Evolutionary conservation across 1,284 basidiomycete species (phyloP).

Genomic region (Meira miltonrushii): DNA sequence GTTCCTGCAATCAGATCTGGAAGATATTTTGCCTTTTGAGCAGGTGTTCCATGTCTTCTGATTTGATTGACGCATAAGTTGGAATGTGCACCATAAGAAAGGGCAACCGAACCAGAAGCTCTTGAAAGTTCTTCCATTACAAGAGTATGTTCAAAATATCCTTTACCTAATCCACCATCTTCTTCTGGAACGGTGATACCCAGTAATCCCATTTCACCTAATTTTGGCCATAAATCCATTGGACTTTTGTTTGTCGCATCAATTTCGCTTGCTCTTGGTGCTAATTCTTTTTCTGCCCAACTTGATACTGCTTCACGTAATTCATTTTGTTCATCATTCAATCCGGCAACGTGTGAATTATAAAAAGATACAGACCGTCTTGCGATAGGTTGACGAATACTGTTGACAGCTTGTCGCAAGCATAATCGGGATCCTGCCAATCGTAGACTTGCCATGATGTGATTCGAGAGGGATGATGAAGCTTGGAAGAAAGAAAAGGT

Average conservation of each 20-base stretch:
- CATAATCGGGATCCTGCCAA: no score
- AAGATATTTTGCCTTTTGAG: slow-evolving; percentile 81
- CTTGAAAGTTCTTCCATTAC: slow-evolving; percentile 65
- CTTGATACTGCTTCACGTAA: slow-evolving; percentile 30
- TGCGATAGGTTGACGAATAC: no score
- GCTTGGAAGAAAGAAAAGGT: no score
- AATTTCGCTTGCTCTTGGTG: slow-evolving; percentile 25
- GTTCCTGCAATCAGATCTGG: slow-evolving; percentile 73
- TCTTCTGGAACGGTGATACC: slow-evolving; percentile 42
- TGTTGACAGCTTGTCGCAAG: no score
- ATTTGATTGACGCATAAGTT: slow-evolving; percentile 60
- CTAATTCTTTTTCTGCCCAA: slow-evolving; percentile 28
- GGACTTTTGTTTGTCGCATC: slow-evolving; percentile 32
- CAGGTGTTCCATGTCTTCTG: slow-evolving; percentile 75
- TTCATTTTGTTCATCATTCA: slow-evolving; percentile 28
- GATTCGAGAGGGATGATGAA: no score
- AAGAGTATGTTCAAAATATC: slow-evolving; percentile 41
- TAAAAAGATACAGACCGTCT: slow-evolving; percentile 22
- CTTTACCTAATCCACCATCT: slow-evolving; percentile 34
- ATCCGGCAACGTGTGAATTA: slow-evolving; percentile 29
- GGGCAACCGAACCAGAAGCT: slow-evolving; percentile 80
- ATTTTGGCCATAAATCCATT: slow-evolving; percentile 36
- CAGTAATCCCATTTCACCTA: slow-evolving; percentile 42
- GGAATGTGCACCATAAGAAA: slow-evolving; percentile 83
- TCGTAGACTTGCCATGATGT: no score